phyloP scores from a whole-genome alignment of 371 early-diverging fungal species.

The Mucor lusitanicus region DNA sequence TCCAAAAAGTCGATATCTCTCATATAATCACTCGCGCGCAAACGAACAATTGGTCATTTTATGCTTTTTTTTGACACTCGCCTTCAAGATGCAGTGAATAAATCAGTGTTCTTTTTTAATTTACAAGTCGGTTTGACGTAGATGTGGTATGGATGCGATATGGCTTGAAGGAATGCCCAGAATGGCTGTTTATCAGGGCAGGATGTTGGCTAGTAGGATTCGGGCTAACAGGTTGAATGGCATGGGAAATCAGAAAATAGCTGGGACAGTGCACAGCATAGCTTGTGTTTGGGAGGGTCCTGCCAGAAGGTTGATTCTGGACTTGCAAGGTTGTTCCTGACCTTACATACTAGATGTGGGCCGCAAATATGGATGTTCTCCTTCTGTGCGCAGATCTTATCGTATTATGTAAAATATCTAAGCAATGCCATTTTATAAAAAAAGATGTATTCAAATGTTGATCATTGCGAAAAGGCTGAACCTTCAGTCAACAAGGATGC shows the following conservation, averaged over 20 bases:
- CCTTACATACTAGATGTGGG: no score
- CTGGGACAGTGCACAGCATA: no score
- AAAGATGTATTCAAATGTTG: no score
- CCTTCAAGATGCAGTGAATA: slow-evolving; percentile 2
- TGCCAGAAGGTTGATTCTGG: not conserved
- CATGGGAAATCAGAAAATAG: no score
- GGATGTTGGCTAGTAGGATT: not conserved
- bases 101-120: slow-evolving; percentile 2
- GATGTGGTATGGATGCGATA: not conserved
- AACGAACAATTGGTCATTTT: not conserved
- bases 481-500: no score
- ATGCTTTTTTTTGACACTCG: not conserved
- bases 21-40: not conserved
- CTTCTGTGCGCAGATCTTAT: no score
- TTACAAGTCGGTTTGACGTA: not conserved
- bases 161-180: not conserved
- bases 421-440: no score
- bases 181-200: not conserved
- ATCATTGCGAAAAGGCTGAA: no score
- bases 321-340: not conserved
- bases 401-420: no score
- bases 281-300: not conserved
- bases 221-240: no score
- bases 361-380: no score
- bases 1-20: not conserved